Base-by-base conservation (phyloP, 306 rosid genomes). In the Dryas octopetala region DNA sequence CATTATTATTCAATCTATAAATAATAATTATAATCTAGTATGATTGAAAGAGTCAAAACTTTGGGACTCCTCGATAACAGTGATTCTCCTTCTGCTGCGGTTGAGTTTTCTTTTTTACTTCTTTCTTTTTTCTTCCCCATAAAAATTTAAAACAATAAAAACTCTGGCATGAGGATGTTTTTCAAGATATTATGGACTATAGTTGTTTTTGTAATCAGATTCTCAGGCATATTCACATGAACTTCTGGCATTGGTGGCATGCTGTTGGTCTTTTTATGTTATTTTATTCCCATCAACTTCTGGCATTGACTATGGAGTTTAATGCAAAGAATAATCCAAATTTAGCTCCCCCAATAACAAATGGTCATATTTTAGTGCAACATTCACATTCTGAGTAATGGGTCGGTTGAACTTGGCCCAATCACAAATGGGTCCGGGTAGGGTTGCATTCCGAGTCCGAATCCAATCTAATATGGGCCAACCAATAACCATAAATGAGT, bases 141-240 rank as follows among this genome's bases (percentile, higher is more conserved):
- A 28, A 68, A 28, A 8, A 11, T 10, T 13, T 5, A 54, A 40
- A 53, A 23, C 23, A 43, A 52, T 53, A 3, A 50, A 5, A 17
- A 38, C 74, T 53, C 41, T 6, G 43, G 52, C 17, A 61, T 40
- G 65, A 55, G 75, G 43, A 71, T 71, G 75, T 55, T 68, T 68
- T 68, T 68, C 73, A 14, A 52, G 40, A 23, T 23, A 3, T 49
- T 40, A 60, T 41, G 4, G 53, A 9, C 6, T 46, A 45, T 66
- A 9, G 51, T 5, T 23, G n/a, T 47, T 52, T 54, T 44, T 71
- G 52, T 55, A 41, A 45, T 54, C 75, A 71, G 52, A 70, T 70
- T 19, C 75, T 40, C 41, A 4, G 62, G 64, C 75, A 71, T 6
- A 16, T 55, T 71, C 75, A 71, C 75, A 71, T 17, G 75, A 71